Conservation (phyloP, 2,329 filamentous ascomycete genomes). For the Fonsecaea monophora region DNA sequence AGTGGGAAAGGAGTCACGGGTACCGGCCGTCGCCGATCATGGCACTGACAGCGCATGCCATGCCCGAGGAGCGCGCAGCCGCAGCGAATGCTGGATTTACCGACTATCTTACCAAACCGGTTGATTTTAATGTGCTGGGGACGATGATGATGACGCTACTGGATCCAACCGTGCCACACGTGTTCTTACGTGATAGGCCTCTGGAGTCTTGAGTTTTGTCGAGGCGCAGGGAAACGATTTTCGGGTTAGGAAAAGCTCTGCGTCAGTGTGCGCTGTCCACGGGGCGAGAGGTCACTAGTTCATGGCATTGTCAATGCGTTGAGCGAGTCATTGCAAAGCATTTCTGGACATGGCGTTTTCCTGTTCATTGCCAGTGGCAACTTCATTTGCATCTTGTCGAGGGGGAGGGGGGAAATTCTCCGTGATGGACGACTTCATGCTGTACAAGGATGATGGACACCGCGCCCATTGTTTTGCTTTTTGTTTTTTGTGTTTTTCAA, state of each 20-base stretch:
- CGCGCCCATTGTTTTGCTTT: neutral
- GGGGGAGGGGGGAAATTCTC: neutral
- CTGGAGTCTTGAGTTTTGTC: conserved; percentile 33
- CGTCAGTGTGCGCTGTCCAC: conserved; percentile 19
- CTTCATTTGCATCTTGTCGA: neutral
- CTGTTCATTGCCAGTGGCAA: neutral
- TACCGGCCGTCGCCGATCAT: conserved; percentile 57
- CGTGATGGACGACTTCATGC: neutral
- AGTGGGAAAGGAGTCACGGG: conserved; percentile 54
- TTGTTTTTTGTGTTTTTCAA: neutral
- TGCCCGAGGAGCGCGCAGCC: conserved; percentile 57
- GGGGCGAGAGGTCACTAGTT: conserved; percentile 10
- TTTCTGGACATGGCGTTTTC: conserved; percentile 3
- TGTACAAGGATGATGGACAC: neutral
- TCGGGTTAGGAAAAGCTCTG: conserved; percentile 15
- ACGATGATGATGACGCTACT: conserved; percentile 59
- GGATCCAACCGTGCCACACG: conserved; percentile 50
- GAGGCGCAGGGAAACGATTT: conserved; percentile 15
- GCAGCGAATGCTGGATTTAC: conserved; percentile 57
- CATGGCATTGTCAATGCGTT: neutral
- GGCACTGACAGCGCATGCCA: conserved; percentile 58
- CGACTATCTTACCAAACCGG: conserved; percentile 58
- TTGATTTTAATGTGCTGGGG: conserved; percentile 57
- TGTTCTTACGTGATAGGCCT: conserved; percentile 51
- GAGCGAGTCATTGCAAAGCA: conserved; percentile 5